These are phyloP conservation scores for Colletotrichum horii DNA, from an alignment of 2,329 filamentous ascomycete genomes.

Conservation along the genomic window DNA sequence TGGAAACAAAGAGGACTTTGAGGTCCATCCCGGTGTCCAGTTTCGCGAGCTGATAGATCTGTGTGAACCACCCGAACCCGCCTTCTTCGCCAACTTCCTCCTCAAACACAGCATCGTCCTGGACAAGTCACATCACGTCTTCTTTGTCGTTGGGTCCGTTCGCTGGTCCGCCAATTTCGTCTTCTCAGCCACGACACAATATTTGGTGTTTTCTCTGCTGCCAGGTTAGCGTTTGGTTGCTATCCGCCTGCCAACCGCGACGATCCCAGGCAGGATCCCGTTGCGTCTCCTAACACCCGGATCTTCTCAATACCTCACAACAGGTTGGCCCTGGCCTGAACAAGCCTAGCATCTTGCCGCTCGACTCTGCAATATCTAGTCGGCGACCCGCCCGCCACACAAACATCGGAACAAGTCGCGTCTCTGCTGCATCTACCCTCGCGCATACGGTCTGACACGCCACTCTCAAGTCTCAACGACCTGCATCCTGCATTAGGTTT, in stretches of 20 bases:
- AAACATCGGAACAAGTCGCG: constrained; percentile 7
- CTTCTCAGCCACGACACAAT: constrained; percentile 1
- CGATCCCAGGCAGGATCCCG: constrained; percentile 7
- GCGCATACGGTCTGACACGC: constrained; percentile 7
- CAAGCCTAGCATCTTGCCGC: neutral
- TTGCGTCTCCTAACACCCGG: neutral
- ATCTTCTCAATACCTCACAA: neutral
- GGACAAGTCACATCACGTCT: constrained; percentile 8
- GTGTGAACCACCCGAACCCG: constrained; percentile 24
- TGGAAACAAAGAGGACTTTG: constrained; percentile 35
- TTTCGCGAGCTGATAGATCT: constrained; percentile 25
- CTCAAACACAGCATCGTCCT: constrained; percentile 3
- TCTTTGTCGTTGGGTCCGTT: constrained; percentile 6
- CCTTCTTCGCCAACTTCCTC: constrained; percentile 21
- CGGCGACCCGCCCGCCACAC: constrained; percentile 2
- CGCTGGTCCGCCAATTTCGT: constrained; percentile 1
- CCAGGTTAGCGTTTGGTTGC: constrained; percentile 1
- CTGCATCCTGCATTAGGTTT: neutral
- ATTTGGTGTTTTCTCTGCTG: neutral
- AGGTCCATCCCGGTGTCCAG: constrained; percentile 23
- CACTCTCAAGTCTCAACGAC: neutral
- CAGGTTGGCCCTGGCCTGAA: neutral
- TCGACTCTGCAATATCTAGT: constrained; percentile 12
- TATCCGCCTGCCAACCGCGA: neutral
- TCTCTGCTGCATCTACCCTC: constrained; percentile 14